Evolutionary conservation across 495 filamentous ascomycete species (phyloP).

Genomic region (Niebla homalea): DNA sequence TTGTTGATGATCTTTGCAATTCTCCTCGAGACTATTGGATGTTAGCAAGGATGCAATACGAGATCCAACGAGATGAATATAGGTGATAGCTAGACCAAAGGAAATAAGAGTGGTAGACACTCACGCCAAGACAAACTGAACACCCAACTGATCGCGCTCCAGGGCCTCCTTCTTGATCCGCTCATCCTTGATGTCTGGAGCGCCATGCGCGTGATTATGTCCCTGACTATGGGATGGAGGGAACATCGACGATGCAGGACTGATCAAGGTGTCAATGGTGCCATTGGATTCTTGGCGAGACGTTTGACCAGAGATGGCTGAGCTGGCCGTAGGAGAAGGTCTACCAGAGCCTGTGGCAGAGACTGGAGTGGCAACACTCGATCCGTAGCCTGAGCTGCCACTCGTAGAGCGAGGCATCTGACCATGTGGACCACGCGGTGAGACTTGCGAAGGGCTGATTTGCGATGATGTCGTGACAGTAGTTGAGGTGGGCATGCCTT

Average conservation of each 20-base stretch:
- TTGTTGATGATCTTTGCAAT: slow-evolving; percentile 89
- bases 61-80: neutral
- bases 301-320: too few relatives aligned
- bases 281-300: neutral
- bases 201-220: neutral
- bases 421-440: too few relatives aligned
- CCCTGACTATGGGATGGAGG: neutral
- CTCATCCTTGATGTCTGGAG: slow-evolving; percentile 11
- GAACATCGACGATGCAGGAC: neutral
- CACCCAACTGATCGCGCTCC: slow-evolving; percentile 78
- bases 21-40: slow-evolving; percentile 65
- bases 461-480: too few relatives aligned
- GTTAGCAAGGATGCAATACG: neutral
- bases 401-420: too few relatives aligned
- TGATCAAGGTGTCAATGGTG: slow-evolving; percentile 19
- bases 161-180: slow-evolving; percentile 33
- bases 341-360: too few relatives aligned
- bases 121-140: slow-evolving; percentile 96
- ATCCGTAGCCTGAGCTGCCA: too few relatives aligned
- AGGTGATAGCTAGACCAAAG: neutral
- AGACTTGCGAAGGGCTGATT: too few relatives aligned
- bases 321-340: too few relatives aligned
- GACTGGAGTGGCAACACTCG: too few relatives aligned
- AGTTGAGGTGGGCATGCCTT: too few relatives aligned
- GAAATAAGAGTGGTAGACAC: slow-evolving; percentile 23